A percentile compares a stretch with the other conserved stretches of the same genome.
Evolutionary conservation across 2,329 filamentous ascomycete species (phyloP).

Genomic region (Paramyrothecium sp.): DNA sequence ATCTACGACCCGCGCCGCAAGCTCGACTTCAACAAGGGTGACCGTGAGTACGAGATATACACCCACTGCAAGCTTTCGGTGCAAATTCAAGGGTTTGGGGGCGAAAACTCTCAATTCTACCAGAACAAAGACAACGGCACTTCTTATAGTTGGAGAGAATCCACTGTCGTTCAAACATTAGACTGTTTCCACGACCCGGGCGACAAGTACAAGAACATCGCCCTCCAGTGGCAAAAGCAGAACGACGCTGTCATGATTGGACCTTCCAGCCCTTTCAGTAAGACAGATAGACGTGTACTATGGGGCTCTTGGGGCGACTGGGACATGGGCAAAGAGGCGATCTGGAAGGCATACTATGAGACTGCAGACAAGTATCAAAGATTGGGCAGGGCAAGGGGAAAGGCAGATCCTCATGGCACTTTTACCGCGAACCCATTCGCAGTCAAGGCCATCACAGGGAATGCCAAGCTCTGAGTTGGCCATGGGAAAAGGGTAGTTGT

Average conservation of each 20-base stretch:
- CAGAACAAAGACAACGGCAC: constrained; percentile 43
- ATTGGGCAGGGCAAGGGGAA: constrained; percentile 23
- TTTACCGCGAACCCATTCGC: constrained; percentile 37
- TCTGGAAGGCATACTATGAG: constrained; percentile 35
- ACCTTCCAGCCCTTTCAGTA: constrained; percentile 33
- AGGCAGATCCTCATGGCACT: constrained; percentile 31
- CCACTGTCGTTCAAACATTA: constrained; percentile 33
- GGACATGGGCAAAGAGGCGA: constrained; percentile 28
- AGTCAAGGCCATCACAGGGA: too few relatives aligned
- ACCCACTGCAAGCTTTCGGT: too few relatives aligned
- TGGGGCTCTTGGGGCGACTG: constrained; percentile 38
- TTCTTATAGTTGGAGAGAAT: constrained; percentile 46
- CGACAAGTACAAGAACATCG: constrained; percentile 29
- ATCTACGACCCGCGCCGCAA: too few relatives aligned
- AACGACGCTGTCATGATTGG: constrained; percentile 34
- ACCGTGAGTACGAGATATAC: too few relatives aligned
- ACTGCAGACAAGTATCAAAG: constrained; percentile 31
- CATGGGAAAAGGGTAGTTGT: too few relatives aligned
- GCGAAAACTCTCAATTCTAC: constrained; percentile 38
- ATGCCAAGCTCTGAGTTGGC: too few relatives aligned
- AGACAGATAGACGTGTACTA: constrained; percentile 33
- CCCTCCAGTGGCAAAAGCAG: constrained; percentile 38
- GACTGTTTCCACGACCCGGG: too few relatives aligned
- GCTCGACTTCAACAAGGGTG: too few relatives aligned
- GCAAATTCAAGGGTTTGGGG: constrained; percentile 45